Conservation (phyloP, 2,329 filamentous ascomycete genomes). For the Clarireedia monteithiana region DNA sequence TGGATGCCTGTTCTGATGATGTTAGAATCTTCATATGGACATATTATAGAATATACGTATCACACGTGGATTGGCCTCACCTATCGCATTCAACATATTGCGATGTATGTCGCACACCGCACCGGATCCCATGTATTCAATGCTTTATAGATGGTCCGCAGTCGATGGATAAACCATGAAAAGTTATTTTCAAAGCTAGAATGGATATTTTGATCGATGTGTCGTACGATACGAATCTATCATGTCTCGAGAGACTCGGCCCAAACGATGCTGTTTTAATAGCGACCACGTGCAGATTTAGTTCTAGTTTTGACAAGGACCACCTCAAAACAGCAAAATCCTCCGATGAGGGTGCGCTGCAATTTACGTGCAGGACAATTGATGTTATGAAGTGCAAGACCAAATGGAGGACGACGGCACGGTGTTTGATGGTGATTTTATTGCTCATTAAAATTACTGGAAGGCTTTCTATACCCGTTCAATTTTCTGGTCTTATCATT, state of each 20-base stretch:
- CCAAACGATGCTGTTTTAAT: slow-evolving; percentile 10
- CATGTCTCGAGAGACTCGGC: slow-evolving; percentile 16
- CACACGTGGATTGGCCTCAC: slow-evolving; percentile 28
- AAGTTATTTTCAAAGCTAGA: slow-evolving; percentile 3
- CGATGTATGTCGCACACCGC: slow-evolving; percentile 14
- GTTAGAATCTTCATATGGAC: slow-evolving; percentile 19
- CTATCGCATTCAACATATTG: slow-evolving; percentile 25
- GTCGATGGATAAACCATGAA: slow-evolving; percentile 5
- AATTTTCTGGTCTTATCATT: slow-evolving; percentile 6
- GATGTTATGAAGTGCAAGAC: neutral
- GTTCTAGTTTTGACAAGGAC: slow-evolving; percentile 9
- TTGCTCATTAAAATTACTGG: slow-evolving; percentile 7
- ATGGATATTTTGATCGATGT: slow-evolving; percentile 15
- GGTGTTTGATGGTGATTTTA: neutral
- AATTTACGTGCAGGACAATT: too few species aligned
- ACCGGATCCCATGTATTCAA: slow-evolving; percentile 1
- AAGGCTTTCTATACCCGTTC: neutral
- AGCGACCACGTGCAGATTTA: slow-evolving; percentile 21
- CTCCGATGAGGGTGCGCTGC: neutral
- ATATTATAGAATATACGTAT: slow-evolving; percentile 23
- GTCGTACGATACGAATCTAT: slow-evolving; percentile 25
- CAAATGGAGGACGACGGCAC: neutral
- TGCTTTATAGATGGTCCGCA: neutral
- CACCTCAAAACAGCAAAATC: slow-evolving; percentile 1
- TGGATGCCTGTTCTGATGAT: slow-evolving; percentile 12